A percentile compares a stretch with the other conserved stretches of the same genome.
These are phyloP conservation scores for Didymella arachidicola DNA, from an alignment of 2,329 filamentous ascomycete genomes.

Conservation along the genomic window DNA sequence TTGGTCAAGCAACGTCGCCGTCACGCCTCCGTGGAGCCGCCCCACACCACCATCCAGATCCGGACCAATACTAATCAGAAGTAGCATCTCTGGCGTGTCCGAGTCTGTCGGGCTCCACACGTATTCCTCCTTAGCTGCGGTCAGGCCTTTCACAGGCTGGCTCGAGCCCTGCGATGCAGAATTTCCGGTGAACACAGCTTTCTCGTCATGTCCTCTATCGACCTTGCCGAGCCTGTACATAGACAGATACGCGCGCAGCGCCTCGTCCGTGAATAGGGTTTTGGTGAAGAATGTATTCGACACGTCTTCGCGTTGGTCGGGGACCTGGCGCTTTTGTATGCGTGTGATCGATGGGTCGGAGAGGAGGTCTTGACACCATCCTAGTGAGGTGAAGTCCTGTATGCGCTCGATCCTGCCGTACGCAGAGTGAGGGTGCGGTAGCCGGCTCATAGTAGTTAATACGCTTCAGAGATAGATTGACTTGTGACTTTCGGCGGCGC, in stretches of 20 bases:
- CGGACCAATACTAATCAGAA: slow-evolving; percentile 31
- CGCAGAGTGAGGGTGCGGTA: slow-evolving; percentile 16
- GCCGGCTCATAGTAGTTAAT: slow-evolving; percentile 7
- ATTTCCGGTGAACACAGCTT: slow-evolving; percentile 17
- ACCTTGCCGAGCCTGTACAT: slow-evolving; percentile 31
- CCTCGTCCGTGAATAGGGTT: slow-evolving; percentile 35
- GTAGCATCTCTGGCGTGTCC: slow-evolving; percentile 29
- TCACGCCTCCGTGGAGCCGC: slow-evolving; percentile 39
- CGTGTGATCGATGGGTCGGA: slow-evolving; percentile 34
- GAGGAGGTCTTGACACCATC: slow-evolving; percentile 38
- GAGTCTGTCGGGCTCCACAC: slow-evolving; percentile 21
- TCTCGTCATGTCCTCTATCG: slow-evolving; percentile 9
- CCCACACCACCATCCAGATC: slow-evolving; percentile 33
- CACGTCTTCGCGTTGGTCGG: slow-evolving; percentile 15
- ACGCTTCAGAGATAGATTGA: not conserved
- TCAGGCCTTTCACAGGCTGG: not conserved
- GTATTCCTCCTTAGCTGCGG: slow-evolving; percentile 22
- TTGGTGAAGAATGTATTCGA: slow-evolving; percentile 35
- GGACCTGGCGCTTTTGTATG: slow-evolving; percentile 26
- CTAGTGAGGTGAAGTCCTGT: slow-evolving; percentile 36
- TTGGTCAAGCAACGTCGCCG: slow-evolving; percentile 37
- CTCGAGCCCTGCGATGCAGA: slow-evolving; percentile 8
- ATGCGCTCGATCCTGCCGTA: slow-evolving; percentile 28
- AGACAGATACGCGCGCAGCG: slow-evolving; percentile 35
- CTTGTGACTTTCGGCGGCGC: not conserved